These are phyloP conservation scores for Calonectria pseudoturangicola DNA, from an alignment of 2,329 filamentous ascomycete genomes.

Conservation along the genomic window DNA sequence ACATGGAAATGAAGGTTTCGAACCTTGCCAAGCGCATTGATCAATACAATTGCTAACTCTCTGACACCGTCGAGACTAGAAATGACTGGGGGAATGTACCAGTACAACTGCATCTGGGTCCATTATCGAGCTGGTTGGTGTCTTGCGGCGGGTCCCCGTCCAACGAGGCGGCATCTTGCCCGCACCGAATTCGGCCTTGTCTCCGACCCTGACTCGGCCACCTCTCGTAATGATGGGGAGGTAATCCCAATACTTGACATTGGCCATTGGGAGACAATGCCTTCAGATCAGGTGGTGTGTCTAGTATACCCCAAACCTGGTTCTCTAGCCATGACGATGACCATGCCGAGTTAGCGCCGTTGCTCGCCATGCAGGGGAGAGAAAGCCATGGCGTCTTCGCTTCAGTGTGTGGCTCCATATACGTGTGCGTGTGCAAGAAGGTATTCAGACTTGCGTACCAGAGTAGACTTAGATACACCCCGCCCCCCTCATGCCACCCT, in stretches of 20 bases:
- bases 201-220: conserved; percentile 32
- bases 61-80: not conserved
- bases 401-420: not conserved
- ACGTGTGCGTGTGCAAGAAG: conserved; percentile 1
- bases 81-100: conserved; percentile 20
- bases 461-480: conserved; percentile 17
- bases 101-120: conserved; percentile 22
- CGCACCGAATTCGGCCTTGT: conserved; percentile 34
- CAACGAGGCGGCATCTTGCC: conserved; percentile 33
- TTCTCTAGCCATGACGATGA: not conserved
- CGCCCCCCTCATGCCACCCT: conserved; percentile 41
- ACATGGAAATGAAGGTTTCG: conserved; percentile 2
- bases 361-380: conserved; percentile 8
- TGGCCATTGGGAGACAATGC: conserved; percentile 25
- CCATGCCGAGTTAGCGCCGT: conserved; percentile 34
- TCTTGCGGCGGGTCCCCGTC: conserved; percentile 26
- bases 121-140: conserved; percentile 29
- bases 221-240: conserved; percentile 9
- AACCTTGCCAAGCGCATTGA: not conserved
- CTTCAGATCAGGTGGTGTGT: conserved; percentile 20
- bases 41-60: not conserved
- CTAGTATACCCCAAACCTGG: not conserved
- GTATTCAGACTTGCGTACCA: conserved; percentile 21
- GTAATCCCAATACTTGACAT: conserved; percentile 14
- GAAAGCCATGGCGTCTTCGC: conserved; percentile 24